Conservation (phyloP, 768 basidiomycete genomes). For the Psilocybe subaeruginosa region DNA sequence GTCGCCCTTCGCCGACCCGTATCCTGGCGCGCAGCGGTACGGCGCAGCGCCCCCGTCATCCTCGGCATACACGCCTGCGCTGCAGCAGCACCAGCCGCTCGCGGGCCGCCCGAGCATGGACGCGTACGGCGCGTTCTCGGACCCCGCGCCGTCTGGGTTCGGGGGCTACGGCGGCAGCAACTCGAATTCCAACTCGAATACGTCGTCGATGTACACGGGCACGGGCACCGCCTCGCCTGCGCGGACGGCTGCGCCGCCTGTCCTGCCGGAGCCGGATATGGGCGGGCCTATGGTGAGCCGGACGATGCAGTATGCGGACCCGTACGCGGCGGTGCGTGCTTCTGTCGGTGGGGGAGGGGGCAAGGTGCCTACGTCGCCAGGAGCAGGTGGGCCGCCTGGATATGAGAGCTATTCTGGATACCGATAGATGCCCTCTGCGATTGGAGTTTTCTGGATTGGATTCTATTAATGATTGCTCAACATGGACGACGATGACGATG, state of each 20-base stretch:
- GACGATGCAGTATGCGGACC: slow-evolving; percentile 94
- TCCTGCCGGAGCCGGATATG: slow-evolving; percentile 45
- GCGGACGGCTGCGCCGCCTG: slow-evolving; percentile 33
- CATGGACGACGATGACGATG: not conserved
- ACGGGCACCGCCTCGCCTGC: slow-evolving; percentile 25
- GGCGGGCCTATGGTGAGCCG: slow-evolving; percentile 69
- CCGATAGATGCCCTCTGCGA: slow-evolving; percentile 29
- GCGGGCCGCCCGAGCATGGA: slow-evolving; percentile 75
- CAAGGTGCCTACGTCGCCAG: slow-evolving; percentile 26
- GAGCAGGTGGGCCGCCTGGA: slow-evolving; percentile 39
- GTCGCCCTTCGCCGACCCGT: slow-evolving; percentile 57
- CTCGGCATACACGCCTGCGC: slow-evolving; percentile 33
- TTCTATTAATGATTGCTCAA: not conserved
- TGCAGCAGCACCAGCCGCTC: slow-evolving; percentile 22
- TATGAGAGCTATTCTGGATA: slow-evolving; percentile 60
- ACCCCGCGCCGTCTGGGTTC: slow-evolving; percentile 82
- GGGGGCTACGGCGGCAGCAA: slow-evolving; percentile 28
- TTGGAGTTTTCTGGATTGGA: not conserved
- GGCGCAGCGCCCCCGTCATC: slow-evolving; percentile 20
- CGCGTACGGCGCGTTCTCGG: slow-evolving; percentile 89
- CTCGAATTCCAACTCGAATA: not conserved
- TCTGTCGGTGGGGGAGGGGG: slow-evolving; percentile 41
- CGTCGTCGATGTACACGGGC: slow-evolving; percentile 6
- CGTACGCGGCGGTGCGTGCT: slow-evolving; percentile 81
- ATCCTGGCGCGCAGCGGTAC: slow-evolving; percentile 33